These are phyloP conservation scores for Calonectria hawksworthii DNA, from an alignment of 2,329 filamentous ascomycete species.

Conservation along the genomic window DNA sequence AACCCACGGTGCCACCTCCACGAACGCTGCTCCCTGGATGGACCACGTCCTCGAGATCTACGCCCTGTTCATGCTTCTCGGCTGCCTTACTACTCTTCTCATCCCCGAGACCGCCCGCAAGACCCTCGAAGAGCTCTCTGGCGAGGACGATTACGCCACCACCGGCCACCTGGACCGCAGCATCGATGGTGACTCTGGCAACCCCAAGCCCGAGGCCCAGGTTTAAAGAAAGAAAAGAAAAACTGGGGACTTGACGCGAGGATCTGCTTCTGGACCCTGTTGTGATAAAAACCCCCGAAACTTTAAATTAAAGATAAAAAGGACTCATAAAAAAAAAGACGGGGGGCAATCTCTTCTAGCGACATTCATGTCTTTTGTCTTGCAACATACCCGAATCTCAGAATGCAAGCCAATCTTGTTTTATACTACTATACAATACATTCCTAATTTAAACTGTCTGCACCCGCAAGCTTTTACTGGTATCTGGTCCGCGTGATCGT, in stretches of 20 bases:
- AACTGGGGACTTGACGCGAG: background rate
- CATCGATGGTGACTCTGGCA: slow-evolving; percentile 30
- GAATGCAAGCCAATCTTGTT: slow-evolving; percentile 19
- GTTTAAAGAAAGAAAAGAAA: slow-evolving; percentile 20
- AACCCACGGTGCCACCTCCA: slow-evolving; percentile 57
- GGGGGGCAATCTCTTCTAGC: slow-evolving; percentile 23
- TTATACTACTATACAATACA: slow-evolving; percentile 19
- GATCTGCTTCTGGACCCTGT: background rate
- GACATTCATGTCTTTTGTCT: slow-evolving; percentile 17
- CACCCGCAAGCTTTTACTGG: background rate
- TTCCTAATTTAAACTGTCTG: slow-evolving; percentile 20
- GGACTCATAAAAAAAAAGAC: slow-evolving; percentile 6
- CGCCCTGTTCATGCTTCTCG: slow-evolving; percentile 82
- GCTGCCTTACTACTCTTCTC: slow-evolving; percentile 76
- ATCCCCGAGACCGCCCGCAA: slow-evolving; percentile 83
- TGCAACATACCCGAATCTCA: slow-evolving; percentile 25
- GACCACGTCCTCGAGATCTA: slow-evolving; percentile 83
- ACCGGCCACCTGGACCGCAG: slow-evolving; percentile 2
- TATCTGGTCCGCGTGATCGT: background rate
- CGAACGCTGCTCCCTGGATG: slow-evolving; percentile 72
- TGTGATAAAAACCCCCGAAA: slow-evolving; percentile 10
- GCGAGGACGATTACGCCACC: slow-evolving; percentile 52
- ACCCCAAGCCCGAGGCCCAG: slow-evolving; percentile 32
- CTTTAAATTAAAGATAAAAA: background rate
- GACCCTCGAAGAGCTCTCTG: slow-evolving; percentile 75